These are phyloP conservation scores for Apiospora hydei DNA, from an alignment of 2,329 filamentous ascomycete species.

Conservation along the genomic window DNA sequence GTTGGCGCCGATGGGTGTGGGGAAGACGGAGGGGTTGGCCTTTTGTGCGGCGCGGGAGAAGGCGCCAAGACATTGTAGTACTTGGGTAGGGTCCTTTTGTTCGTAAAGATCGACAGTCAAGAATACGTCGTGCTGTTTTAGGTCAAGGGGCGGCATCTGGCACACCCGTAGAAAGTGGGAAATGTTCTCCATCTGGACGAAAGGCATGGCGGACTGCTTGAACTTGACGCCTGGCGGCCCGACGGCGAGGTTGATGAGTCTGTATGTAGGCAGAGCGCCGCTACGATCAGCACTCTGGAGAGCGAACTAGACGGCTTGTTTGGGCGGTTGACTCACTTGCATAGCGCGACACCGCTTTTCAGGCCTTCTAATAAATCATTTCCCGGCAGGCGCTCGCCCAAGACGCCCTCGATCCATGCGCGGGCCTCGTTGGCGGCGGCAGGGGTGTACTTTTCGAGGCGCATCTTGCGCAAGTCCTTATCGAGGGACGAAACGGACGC, in stretches of 20 bases:
- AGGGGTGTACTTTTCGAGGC: slow-evolving; percentile 91
- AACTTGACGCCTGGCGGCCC: slow-evolving; percentile 84
- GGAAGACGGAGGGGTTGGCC: slow-evolving; percentile 77
- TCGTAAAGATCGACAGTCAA: slow-evolving; percentile 97
- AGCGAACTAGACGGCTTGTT: background rate
- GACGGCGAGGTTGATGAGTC: slow-evolving; percentile 81
- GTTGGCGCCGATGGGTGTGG: slow-evolving; percentile 75
- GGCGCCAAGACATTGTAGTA: slow-evolving; percentile 88
- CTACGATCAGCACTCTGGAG: slow-evolving; percentile 33
- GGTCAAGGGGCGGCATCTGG: slow-evolving; percentile 81
- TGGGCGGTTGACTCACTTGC: slow-evolving; percentile 69
- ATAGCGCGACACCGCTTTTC: slow-evolving; percentile 90
- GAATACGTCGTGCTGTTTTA: slow-evolving; percentile 94
- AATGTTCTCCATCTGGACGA: slow-evolving; percentile 99
- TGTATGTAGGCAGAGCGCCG: slow-evolving; percentile 52
- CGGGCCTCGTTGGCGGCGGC: slow-evolving; percentile 86
- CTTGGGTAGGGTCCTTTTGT: slow-evolving; percentile 93
- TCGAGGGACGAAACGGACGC: slow-evolving; percentile 93
- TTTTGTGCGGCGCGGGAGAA: slow-evolving; percentile 88
- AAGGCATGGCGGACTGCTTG: slow-evolving; percentile 94
- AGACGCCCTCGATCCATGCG: slow-evolving; percentile 82
- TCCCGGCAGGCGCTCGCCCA: slow-evolving; percentile 75
- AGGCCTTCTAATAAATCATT: slow-evolving; percentile 84
- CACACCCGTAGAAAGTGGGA: slow-evolving; percentile 92
- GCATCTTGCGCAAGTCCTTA: slow-evolving; percentile 92